phyloP scores from a whole-genome alignment of 2,329 filamentous ascomycete species.

The Aureobasidium sp. region DNA sequence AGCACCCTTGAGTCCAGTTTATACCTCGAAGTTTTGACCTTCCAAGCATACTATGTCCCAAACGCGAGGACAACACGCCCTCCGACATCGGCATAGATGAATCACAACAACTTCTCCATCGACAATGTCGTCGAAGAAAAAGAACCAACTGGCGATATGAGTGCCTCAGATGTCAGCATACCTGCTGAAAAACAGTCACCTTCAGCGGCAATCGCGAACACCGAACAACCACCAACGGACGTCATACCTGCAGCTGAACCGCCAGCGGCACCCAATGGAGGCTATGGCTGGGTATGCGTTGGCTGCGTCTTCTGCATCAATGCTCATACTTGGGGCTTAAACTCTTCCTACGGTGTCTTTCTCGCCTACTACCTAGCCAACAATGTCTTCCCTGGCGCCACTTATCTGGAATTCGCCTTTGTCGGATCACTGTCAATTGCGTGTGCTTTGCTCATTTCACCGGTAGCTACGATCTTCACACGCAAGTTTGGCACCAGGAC shows the following conservation, averaged over 20 bases:
- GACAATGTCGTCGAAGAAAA: constrained; percentile 1
- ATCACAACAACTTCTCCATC: background rate
- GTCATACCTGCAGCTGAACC: background rate
- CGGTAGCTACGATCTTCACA: constrained; percentile 55
- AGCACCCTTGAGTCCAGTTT: background rate
- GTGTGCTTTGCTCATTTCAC: constrained; percentile 58
- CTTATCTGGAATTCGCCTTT: constrained; percentile 63
- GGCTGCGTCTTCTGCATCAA: constrained; percentile 36
- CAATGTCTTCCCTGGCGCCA: constrained; percentile 54
- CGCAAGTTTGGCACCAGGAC: constrained; percentile 54
- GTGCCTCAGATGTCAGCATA: background rate
- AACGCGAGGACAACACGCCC: background rate
- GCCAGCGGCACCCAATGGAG: constrained; percentile 35
- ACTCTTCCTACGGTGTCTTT: constrained; percentile 57
- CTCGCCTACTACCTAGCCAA: constrained; percentile 66
- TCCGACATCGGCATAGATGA: background rate
- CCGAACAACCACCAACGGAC: background rate
- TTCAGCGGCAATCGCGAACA: background rate
- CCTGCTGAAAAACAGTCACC: background rate
- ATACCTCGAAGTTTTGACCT: background rate
- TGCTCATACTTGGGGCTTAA: constrained; percentile 37
- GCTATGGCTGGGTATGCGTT: constrained; percentile 52
- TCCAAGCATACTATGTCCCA: background rate
- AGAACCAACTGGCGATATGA: background rate
- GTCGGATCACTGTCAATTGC: constrained; percentile 64